These are phyloP conservation scores for Rhodomyrtus tomentosa DNA, from an alignment of 345 rosid species.

Conservation along the genomic window DNA sequence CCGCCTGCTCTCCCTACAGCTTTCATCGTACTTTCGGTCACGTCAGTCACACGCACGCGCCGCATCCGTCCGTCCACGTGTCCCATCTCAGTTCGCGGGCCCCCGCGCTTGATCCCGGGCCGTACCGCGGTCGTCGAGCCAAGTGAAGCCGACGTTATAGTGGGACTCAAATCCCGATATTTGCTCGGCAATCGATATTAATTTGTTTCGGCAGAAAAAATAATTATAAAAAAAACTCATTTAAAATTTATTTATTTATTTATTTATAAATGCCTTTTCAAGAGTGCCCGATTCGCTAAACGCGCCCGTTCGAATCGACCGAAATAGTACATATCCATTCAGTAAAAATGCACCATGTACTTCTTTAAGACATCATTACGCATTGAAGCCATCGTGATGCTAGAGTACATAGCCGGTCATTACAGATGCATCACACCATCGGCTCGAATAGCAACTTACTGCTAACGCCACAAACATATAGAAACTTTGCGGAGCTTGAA, in stretches of 20 bases:
- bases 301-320: too few relatives aligned
- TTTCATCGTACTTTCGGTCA: constrained; percentile 51
- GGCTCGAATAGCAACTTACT: too few relatives aligned
- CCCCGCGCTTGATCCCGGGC: neutral
- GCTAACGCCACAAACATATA: too few relatives aligned
- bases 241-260: neutral
- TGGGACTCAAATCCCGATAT: neutral
- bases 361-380: too few relatives aligned
- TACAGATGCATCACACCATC: too few relatives aligned
- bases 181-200: too few relatives aligned
- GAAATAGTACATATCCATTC: too few relatives aligned
- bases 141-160: neutral
- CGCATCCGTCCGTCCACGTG: neutral
- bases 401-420: too few relatives aligned
- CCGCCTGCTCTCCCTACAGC: constrained; percentile 3
- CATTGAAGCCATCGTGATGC: too few relatives aligned
- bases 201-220: neutral
- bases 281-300: too few relatives aligned
- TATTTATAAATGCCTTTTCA: neutral
- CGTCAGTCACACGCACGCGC: constrained; percentile 1
- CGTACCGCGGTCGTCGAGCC: neutral
- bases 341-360: too few relatives aligned
- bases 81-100: neutral
- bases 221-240: neutral
- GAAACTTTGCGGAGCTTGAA: too few relatives aligned